Base-by-base conservation (phyloP, 2,329 filamentous ascomycete species). In the Diaporthe nobilis region DNA sequence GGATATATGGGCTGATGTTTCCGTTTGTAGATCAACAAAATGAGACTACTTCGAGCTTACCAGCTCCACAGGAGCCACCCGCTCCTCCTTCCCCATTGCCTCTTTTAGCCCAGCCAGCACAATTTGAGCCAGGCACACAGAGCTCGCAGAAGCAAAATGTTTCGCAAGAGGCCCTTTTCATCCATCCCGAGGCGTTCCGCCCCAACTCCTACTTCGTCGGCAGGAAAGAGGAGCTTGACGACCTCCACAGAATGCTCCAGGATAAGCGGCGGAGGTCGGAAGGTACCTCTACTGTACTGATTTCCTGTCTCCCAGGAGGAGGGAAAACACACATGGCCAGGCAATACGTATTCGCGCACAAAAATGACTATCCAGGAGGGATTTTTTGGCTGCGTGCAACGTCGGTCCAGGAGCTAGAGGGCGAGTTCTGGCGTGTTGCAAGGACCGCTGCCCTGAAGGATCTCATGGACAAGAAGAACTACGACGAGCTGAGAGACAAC, bases 351-450 rank as follows among this genome's bases (percentile, higher is more conserved):
- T 93, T 91, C 79, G 82, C 85, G 6, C 89, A 93, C 79, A 89
- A 86, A 49, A 83, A 87, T 6, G 85, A 90, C 76, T 94, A 92
- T 78, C 88, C 90, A 0, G 92, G 92, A 2, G 93, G 93, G 1
- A 87, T 94, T 58, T 94, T 93, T 81, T 94, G 93, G 93, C 87
- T 94, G 22, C 88, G 91, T 67, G 90, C 91, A 12, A 92, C 91
- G 78, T 90, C 89, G 1, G 81, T 86, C 4, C 85, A 90, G 71
- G 91, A 92, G 68, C 86, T 91, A 47, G 88, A 89, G 71, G 89
- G 90, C 65, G 90, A 90, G 44, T 94, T 90, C 80, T 92, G 91
- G 89, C 89, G 92, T 67, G 92, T 94, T 77, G 92, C 91, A 1
- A 89, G 89, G 80, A 88, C 88, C 20, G 88, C 88, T 22, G 87